Conservation (phyloP, 2,329 filamentous ascomycete genomes). For the Fusarium secorum region DNA sequence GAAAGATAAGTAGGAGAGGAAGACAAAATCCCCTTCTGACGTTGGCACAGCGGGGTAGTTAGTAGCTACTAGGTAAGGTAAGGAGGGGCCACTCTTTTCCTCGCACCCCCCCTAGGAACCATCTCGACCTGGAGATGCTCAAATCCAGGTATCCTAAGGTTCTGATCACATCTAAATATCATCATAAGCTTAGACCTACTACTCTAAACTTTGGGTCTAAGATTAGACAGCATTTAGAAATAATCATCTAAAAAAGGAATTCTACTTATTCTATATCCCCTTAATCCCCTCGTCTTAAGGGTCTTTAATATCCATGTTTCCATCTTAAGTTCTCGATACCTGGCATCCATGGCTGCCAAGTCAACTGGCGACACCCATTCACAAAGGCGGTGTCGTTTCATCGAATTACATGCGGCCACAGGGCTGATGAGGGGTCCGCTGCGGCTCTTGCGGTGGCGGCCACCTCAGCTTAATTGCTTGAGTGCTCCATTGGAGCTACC, state of each 20-base stretch:
- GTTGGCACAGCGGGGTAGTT: conserved; percentile 40
- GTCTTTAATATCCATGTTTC: not conserved
- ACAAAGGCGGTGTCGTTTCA: conserved; percentile 39
- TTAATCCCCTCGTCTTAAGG: not conserved
- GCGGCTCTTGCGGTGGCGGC: conserved; percentile 25
- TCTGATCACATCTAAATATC: not conserved
- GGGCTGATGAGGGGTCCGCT: conserved; percentile 37
- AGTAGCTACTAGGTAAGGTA: not conserved
- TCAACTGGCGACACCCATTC: conserved; percentile 8
- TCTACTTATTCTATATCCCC: no score
- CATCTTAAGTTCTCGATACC: not conserved
- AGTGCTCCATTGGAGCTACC: conserved; percentile 4
- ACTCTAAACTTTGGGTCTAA: not conserved
- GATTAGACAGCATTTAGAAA: not conserved
- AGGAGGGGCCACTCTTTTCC: not conserved
- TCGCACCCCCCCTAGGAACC: not conserved
- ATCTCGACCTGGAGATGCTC: not conserved
- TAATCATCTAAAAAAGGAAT: not conserved
- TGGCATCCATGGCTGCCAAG: not conserved
- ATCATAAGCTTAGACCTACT: not conserved
- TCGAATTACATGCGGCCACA: conserved; percentile 38
- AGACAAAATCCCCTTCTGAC: conserved; percentile 31
- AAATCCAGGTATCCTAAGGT: not conserved
- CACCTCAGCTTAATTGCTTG: conserved; percentile 6
- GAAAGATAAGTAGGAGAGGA: conserved; percentile 19